Evolutionary conservation across 768 basidiomycete genomes (phyloP), one percentile per base, ranked within the genome.

Genomic region (Hortiboletus flavorubellus): DNA sequence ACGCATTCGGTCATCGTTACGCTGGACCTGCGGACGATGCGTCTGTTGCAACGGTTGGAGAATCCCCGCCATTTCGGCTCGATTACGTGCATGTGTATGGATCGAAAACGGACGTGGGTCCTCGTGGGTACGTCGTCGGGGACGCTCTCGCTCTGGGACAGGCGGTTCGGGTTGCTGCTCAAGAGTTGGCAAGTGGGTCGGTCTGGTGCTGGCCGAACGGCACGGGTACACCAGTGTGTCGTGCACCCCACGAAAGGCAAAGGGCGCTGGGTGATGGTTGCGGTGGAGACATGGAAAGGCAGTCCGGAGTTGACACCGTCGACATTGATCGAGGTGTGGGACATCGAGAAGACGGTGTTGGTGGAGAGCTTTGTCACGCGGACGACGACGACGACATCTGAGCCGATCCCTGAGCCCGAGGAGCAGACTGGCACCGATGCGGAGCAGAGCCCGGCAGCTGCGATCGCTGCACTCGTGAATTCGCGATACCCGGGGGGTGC

Each of bases 241-340:
- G 75, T 94, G 0, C 96, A 98, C 63, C 96, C 95, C 0, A 82
- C 87, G 0, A 91, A 86, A 64, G 93, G 93, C 18, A 83, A 84
- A 56, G 93, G 93, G 0, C 85, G 87, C 46, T 98, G 93, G 93
- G 77, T 98, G 43, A 84, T 97, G 70, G 89, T 97, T 42, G 83
- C 93, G 0, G 72, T 88, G 15, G 89, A 89, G 64, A 75, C 82
- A 0, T 78, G 75, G 61, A 69, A 72, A 42, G 64, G 63, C 10
- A 72, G 52, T 45, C 49, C 64, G 4, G 79, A 82, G 53, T 73
- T 71, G 8, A 62, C 77, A 3, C 76, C 78, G 10, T 77, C 78
- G 14, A 64, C 66, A 44, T 68, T 93, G 42, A 76, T 93, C 7
- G 93, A 97, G 66, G 89, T 94, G 2, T 97, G 93, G 91, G 93